These are phyloP conservation scores for Oryza meyeriana DNA, from an alignment of 176 grass and related monocot genomes.

Conservation along the genomic window DNA sequence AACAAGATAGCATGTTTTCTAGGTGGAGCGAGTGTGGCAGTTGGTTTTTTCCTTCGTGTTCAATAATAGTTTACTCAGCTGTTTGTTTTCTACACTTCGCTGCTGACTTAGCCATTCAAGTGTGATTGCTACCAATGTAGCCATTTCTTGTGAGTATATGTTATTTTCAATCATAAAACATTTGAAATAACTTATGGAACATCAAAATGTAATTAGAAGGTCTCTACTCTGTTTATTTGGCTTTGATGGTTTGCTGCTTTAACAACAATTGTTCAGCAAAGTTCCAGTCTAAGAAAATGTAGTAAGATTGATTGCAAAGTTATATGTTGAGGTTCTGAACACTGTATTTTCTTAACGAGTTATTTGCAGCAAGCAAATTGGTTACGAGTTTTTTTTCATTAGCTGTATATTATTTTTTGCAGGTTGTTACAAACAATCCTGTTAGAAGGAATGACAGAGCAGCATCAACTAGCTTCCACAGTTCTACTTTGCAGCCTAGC, in stretches of 20 bases:
- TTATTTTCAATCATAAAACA: background rate
- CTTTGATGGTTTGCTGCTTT: background rate
- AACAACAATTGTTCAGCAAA: background rate
- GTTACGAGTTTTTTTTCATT: background rate
- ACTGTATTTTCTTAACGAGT: background rate
- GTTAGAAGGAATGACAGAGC: conserved; percentile 25
- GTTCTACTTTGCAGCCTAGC: conserved; percentile 25
- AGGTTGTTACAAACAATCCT: conserved; percentile 40
- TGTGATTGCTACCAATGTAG: background rate
- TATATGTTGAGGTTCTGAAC: background rate
- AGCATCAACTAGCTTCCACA: conserved; percentile 25
- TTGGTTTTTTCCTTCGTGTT: background rate
- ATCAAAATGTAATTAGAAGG: background rate
- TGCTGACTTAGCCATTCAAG: background rate
- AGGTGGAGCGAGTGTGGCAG: background rate
- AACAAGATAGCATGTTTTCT: background rate
- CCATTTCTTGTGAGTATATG: background rate
- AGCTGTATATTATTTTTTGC: background rate
- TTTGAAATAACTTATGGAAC: background rate
- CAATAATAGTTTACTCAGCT: background rate
- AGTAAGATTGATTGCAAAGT: background rate
- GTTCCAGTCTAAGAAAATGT: background rate
- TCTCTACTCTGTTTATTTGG: background rate
- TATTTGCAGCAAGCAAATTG: background rate
- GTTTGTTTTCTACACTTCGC: background rate